Conservation (phyloP, 2,329 filamentous ascomycete species). For the Diaporthe batatas region DNA sequence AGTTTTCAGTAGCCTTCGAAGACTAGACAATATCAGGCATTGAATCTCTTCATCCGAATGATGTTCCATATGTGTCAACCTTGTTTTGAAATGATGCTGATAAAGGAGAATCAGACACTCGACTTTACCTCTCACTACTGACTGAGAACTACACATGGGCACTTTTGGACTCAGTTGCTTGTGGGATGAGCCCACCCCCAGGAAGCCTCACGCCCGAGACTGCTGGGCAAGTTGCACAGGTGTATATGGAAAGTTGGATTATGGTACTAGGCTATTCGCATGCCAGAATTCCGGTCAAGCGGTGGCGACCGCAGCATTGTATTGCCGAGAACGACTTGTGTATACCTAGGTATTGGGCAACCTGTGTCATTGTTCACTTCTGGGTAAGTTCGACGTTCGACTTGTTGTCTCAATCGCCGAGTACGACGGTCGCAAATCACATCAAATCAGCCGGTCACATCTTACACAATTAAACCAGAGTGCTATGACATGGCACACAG, state of each 20-base stretch:
- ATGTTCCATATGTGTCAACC: neutral
- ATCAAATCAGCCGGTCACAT: too few species aligned
- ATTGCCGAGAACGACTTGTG: neutral
- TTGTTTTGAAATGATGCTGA: neutral
- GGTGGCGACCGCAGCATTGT: neutral
- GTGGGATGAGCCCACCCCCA: too few species aligned
- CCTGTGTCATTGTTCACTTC: neutral
- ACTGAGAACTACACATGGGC: neutral
- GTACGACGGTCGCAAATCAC: neutral
- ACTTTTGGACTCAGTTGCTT: neutral
- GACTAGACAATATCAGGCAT: neutral
- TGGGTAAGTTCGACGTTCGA: neutral
- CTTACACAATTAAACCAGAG: neutral
- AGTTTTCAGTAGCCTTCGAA: too few species aligned
- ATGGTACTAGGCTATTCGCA: neutral
- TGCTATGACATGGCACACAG: neutral
- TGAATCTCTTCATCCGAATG: neutral
- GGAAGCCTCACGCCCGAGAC: neutral
- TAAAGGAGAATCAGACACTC: too few species aligned
- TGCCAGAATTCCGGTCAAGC: neutral
- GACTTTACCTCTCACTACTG: neutral
- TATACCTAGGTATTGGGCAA: neutral
- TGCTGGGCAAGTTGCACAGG: neutral
- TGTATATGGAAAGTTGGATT: too few species aligned
- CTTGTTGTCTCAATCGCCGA: neutral